Evolutionary conservation across 805 yeast species (phyloP), one percentile per base, ranked within the genome.

Genomic region (Nakazawaea populi): DNA sequence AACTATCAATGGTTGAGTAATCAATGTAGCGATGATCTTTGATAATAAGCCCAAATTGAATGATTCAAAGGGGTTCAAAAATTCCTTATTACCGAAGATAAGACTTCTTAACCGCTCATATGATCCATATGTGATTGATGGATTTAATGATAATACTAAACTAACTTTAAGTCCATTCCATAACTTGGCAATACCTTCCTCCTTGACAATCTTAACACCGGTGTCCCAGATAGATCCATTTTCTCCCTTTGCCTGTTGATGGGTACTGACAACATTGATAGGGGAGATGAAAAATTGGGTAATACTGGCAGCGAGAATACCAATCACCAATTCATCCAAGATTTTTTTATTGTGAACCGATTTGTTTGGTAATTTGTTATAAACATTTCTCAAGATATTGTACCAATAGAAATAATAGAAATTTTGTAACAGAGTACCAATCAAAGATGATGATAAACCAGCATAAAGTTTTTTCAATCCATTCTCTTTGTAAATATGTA

Each of bases 361-460:
- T 11, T 46, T 47, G 38, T 35, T 40, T 7, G 44, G 40, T 18
- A 48, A 12, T 46, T 66, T 69, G 53, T 77, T 73, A 66, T 80
- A 83, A 14, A 75, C 66, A 48, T 76, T 74, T 55, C 88, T 79
- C 14, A 87, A 81, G 40, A 86, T 68, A 5, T 90, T 83, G 66
- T 89, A 89, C 94, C 95, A 89, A 67, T 87, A 89, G 65, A 89
- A 89, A 66, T 89, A 89, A 32, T 89, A 83, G 62, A 89, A 89
- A 58, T 84, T 85, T 61, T 87, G 88, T 7, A 86, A 80, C 2
- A 91, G 90, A 9, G 83, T 79, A 2, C 90, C 89, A 18, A 83
- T 59, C 41, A 87, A 67, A 1, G 87, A 78, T 1, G 90, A 82
- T 2, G 79, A 67, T 44, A 88, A 66, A 1, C 96, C 96, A 55